phyloP scores from a whole-genome alignment of 768 basidiomycete species.

The Suillus lakei region DNA sequence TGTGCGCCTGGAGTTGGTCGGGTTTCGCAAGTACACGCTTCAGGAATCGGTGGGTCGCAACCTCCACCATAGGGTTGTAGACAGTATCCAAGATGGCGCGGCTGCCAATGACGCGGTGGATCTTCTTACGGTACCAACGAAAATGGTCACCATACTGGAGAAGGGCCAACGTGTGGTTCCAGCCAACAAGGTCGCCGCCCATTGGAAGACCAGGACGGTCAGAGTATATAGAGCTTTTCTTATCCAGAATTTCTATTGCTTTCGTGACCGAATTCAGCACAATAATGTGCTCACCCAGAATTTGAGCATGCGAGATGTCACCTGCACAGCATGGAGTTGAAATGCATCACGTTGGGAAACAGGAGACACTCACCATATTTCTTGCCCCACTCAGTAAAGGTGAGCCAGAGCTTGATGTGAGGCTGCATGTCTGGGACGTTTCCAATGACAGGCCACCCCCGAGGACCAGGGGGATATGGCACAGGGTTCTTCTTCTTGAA shows the following conservation, averaged over 20 bases:
- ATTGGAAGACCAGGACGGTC: constrained; percentile 59
- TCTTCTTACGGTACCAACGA: constrained; percentile 45
- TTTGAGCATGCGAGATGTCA: constrained; percentile 60
- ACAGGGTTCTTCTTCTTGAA: constrained; percentile 28
- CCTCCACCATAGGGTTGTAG: constrained; percentile 42
- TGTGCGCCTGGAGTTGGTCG: constrained; percentile 38
- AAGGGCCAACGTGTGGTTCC: constrained; percentile 39
- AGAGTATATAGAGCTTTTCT: constrained; percentile 67
- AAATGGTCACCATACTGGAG: constrained; percentile 45
- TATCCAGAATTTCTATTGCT: constrained; percentile 64
- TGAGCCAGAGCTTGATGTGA: constrained; percentile 47
- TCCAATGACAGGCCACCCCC: constrained; percentile 47
- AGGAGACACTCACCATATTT: constrained; percentile 41
- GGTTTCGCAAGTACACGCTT: constrained; percentile 43
- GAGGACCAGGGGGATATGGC: constrained; percentile 51
- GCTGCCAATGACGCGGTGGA: constrained; percentile 46
- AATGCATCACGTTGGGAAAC: background rate
- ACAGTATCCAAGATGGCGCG: constrained; percentile 38
- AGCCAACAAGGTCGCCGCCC: constrained; percentile 39
- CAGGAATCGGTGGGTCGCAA: constrained; percentile 49
- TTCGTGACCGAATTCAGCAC: constrained; percentile 55
- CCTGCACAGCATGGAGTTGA: constrained; percentile 39
- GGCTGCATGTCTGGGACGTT: constrained; percentile 57
- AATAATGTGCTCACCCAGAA: constrained; percentile 62
- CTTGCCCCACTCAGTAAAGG: constrained; percentile 49